Percentiles rank a stretch among this genome's conserved stretches.
These are phyloP conservation scores for Mycogone perniciosa DNA, from an alignment of 2,329 filamentous ascomycete genomes.

Conservation along the genomic window DNA sequence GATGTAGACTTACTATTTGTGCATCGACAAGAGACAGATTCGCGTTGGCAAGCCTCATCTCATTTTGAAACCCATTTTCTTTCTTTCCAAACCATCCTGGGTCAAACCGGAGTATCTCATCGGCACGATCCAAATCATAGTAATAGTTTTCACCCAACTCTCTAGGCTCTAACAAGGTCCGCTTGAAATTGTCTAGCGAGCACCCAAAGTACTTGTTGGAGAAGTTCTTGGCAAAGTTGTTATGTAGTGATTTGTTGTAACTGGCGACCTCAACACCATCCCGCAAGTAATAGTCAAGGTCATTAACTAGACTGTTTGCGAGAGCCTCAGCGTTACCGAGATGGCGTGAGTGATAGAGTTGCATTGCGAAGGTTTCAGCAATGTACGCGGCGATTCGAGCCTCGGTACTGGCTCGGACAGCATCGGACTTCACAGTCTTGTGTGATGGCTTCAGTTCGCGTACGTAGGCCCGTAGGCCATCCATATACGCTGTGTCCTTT, in stretches of 20 bases:
- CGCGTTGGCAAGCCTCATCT: constrained; percentile 80
- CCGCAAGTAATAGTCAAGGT: constrained; percentile 72
- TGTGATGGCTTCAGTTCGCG: constrained; percentile 48
- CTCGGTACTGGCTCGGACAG: constrained; percentile 52
- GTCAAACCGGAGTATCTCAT: constrained; percentile 70
- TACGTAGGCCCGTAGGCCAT: constrained; percentile 65
- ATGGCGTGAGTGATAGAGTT: constrained; percentile 79
- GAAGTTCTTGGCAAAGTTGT: constrained; percentile 80
- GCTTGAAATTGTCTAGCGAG: constrained; percentile 71
- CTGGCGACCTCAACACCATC: constrained; percentile 71
- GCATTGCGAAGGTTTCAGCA: constrained; percentile 84
- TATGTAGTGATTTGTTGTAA: constrained; percentile 84
- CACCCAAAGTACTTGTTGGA: constrained; percentile 68
- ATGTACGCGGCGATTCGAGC: constrained; percentile 73
- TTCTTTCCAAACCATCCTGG: constrained; percentile 65
- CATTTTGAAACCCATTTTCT: constrained; percentile 68
- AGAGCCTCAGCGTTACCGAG: constrained; percentile 59
- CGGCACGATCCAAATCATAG: constrained; percentile 72
- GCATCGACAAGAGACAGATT: constrained; percentile 91
- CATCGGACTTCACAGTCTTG: constrained; percentile 47
- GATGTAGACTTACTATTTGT: constrained; percentile 59
- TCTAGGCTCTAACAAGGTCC: constrained; percentile 59
- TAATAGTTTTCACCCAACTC: constrained; percentile 72
- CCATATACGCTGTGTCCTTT: constrained; percentile 66
- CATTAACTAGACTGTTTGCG: constrained; percentile 63